Evolutionary conservation across 2,329 filamentous ascomycete species (phyloP), one percentile per base, ranked within the genome.

Genomic region (Gaeumannomyces tritici): DNA sequence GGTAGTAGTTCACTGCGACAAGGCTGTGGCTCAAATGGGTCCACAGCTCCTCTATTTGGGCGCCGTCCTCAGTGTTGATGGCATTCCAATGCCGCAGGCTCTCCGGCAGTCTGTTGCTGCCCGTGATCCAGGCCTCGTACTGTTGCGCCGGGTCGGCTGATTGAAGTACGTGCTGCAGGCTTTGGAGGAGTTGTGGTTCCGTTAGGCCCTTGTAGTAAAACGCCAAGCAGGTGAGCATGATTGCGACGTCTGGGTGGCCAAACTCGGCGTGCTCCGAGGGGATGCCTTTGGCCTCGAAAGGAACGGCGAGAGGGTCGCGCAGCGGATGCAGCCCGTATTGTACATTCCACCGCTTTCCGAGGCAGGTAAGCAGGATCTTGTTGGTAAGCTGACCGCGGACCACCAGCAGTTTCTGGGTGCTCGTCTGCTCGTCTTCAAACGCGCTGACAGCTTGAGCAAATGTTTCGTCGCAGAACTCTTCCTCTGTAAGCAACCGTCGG

Each of bases 291-390:
- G 83, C 84, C 12, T 76, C 76, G 65, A 80, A 89, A 0, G 85
- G 86, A 0, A 89, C 83, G 0, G 82, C 81, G 0, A 88, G 75
- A 61, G 70, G 79, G 0, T 66, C 65, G 3, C 83, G 70, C 31
- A 6, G 0, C 64, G 68, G 0, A 67, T 64, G 67, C 85, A 83
- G 73, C 0, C 88, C 87, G 63, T 86, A 90, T 62, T 89, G 80
- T 0, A 90, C 86, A 4, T 82, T 73, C 83, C 83, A 90, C 1
- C 86, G 74, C 66, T 89, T 89, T 18, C 80, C 71, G 0, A 89
- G 72, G 0, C 74, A 75, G 63, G 86, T 87, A 0, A 67, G 66
- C 0, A 90, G 67, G 0, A 89, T 73, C 0, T 83, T 80, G 0
- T 75, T 71, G 0, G 82, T 81, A 11, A 90, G 70, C 0, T 89